Conservation (phyloP, 192 early-diverging fungal species). For the Coemansia sp. region DNA sequence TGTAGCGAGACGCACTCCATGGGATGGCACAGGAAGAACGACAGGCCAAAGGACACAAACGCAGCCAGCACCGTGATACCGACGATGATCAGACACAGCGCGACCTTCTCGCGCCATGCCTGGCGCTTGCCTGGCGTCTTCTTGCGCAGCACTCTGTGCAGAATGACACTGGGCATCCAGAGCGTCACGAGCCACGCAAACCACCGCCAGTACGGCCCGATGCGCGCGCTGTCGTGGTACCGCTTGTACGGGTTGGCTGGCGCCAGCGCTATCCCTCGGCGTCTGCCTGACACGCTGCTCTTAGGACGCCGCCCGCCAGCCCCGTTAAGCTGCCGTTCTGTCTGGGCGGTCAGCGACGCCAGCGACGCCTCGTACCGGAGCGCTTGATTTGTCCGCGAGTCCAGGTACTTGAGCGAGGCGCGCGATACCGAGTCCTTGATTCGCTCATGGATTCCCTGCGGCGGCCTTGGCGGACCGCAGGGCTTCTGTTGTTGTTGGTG, state of each 20-base stretch:
- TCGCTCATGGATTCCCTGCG: conserved; percentile 16
- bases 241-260: conserved; percentile 21
- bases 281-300: not conserved
- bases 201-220: conserved; percentile 59
- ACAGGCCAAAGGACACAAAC: conserved; percentile 33
- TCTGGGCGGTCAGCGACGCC: not conserved
- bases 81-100: conserved; percentile 78
- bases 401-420: conserved; percentile 47
- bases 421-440: conserved; percentile 43
- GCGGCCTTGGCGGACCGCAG: not conserved
- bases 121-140: conserved; percentile 65
- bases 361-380: conserved; percentile 15
- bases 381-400: conserved; percentile 27
- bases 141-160: conserved; percentile 55
- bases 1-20: conserved; percentile 25
- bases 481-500: not conserved
- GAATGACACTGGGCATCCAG: conserved; percentile 64
- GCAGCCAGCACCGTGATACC: conserved; percentile 36
- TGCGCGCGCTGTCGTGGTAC: conserved; percentile 36
- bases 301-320: not conserved
- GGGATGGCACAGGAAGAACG: conserved; percentile 43
- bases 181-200: conserved; percentile 67
- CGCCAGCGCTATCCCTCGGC: not conserved
- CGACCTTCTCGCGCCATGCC: conserved; percentile 81
- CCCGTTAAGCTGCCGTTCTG: not conserved